Evolutionary conservation across 2,329 filamentous ascomycete species (phyloP).

Genomic region (Scortechinia acanthostroma): DNA sequence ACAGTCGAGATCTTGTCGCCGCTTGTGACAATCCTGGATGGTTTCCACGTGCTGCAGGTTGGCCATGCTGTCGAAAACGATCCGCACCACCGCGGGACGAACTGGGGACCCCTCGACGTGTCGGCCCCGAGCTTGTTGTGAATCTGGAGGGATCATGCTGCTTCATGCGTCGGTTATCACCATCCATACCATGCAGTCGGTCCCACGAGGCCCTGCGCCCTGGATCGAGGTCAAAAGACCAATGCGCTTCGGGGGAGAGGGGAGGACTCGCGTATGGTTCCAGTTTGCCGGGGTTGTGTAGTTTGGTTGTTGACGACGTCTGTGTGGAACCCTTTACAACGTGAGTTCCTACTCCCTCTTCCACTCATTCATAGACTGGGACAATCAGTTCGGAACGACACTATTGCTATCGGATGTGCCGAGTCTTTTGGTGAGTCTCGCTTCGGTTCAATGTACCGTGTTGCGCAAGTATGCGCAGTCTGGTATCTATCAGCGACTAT

Average conservation of each 20-base stretch:
- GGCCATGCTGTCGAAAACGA: background rate
- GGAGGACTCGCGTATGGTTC: background rate
- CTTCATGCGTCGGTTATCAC: background rate
- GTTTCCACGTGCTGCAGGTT: background rate
- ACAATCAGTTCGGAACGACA: no score
- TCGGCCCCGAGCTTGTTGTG: no score
- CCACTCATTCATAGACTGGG: no score
- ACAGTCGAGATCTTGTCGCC: background rate
- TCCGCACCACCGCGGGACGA: background rate
- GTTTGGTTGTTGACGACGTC: no score
- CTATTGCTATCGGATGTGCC: no score
- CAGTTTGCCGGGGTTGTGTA: conserved; percentile 2
- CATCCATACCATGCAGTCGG: background rate
- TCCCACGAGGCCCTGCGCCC: background rate
- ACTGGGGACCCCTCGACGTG: background rate
- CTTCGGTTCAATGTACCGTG: no score
- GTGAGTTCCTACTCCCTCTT: no score
- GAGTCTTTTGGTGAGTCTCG: no score
- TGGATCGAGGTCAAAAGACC: background rate
- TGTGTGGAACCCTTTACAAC: no score
- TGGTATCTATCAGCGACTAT: no score
- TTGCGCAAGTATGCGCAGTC: no score
- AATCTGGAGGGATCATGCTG: background rate
- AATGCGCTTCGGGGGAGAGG: background rate
- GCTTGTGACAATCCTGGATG: background rate